Conservation (phyloP, 768 basidiomycete species). For the Xerocomellus chrysenteron region DNA sequence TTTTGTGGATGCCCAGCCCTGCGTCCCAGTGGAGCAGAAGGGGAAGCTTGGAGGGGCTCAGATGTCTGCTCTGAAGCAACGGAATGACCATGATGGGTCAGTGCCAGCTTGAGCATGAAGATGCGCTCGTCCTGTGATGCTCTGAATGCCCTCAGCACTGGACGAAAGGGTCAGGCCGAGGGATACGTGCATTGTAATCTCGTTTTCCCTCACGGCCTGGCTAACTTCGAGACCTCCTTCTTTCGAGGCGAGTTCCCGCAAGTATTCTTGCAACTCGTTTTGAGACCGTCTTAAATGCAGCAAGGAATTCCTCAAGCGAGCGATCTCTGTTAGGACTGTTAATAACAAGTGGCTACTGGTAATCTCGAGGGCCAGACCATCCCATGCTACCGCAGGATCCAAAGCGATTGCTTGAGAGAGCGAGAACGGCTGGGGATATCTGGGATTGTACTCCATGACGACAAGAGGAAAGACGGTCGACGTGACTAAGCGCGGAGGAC, state of each 20-base stretch:
- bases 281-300: constrained; percentile 64
- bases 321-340: constrained; percentile 53
- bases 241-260: constrained; percentile 35
- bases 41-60: not conserved
- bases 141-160: constrained; percentile 38
- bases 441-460: constrained; percentile 64
- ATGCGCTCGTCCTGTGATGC: constrained; percentile 80
- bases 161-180: constrained; percentile 27
- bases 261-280: constrained; percentile 46
- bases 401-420: constrained; percentile 60
- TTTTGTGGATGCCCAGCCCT: constrained; percentile 2
- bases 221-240: constrained; percentile 55
- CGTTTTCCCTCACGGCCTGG: constrained; percentile 69
- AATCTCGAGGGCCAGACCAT: constrained; percentile 47
- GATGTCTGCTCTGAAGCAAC: constrained; percentile 31
- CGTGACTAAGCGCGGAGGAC: constrained; percentile 22
- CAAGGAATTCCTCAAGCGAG: constrained; percentile 72
- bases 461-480: not conserved
- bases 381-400: constrained; percentile 64
- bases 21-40: not conserved
- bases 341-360: not conserved
- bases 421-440: constrained; percentile 74
- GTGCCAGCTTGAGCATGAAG: constrained; percentile 61
- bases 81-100: constrained; percentile 58
- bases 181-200: constrained; percentile 56